These are phyloP conservation scores for Lolium rigidum DNA, from an alignment of 176 grass and related monocot species.

Conservation along the genomic window DNA sequence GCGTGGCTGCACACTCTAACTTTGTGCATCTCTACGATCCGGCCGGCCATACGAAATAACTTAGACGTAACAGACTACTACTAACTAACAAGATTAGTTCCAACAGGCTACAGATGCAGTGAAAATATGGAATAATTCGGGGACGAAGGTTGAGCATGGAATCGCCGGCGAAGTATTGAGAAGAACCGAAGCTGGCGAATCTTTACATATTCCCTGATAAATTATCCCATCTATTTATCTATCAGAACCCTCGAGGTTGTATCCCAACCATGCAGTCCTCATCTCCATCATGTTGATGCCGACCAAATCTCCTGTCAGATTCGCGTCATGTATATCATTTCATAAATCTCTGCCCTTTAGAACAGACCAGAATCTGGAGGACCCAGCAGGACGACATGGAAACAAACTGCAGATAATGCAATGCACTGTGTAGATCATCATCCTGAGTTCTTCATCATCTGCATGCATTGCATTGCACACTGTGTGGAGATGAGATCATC, in stretches of 20 bases:
- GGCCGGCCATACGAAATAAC: too few species aligned
- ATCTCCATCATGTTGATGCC: constrained; percentile 25
- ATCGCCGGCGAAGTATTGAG: constrained; percentile 2
- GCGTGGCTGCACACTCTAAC: too few species aligned
- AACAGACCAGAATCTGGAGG: not conserved
- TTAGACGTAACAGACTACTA: too few species aligned
- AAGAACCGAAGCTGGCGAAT: not conserved
- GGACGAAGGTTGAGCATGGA: not conserved
- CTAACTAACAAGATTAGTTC: too few species aligned
- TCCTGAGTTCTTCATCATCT: constrained; percentile 10
- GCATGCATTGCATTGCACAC: not conserved
- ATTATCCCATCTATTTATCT: constrained; percentile 10
- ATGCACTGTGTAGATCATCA: constrained; percentile 2
- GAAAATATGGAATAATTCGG: not conserved
- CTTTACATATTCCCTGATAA: not conserved
- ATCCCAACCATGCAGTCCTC: constrained; percentile 6
- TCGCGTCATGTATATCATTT: constrained; percentile 10
- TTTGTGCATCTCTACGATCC: too few species aligned
- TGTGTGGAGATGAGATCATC: constrained; percentile 15
- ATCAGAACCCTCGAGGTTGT: constrained; percentile 12
- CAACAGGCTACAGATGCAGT: not conserved
- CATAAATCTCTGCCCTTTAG: not conserved
- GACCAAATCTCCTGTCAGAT: constrained; percentile 25
- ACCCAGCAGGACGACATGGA: not conserved
- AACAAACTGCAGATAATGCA: constrained; percentile 8